Evolutionary conservation across 202 grass and related monocot species (phyloP), one percentile per base, ranked within the genome.

Genomic region (Digitaria exilis): DNA sequence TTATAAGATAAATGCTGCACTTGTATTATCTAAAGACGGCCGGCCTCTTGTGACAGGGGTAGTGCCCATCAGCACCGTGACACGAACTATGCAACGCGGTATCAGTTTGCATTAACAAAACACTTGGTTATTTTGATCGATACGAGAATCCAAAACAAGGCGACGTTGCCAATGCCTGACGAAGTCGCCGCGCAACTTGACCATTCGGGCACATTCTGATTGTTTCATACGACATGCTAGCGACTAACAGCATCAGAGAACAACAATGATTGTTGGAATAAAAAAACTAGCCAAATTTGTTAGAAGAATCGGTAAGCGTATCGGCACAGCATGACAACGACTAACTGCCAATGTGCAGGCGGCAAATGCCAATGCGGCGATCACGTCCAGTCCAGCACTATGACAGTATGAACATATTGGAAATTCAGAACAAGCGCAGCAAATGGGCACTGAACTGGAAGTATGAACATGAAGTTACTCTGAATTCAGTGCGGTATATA

Each of bases 31-130:
- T 42, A 21, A 80, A 75, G 62, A 79, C 49, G 82, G 69, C 84
- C 88, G 55, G 70, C 75, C 75, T 80, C 79, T 84, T 87, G 80
- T 76, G 80, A 71, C 80, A 71, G 29, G 69, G 80, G 63, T 80
- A 84, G 74, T 73, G 65, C 59, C 67, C 79, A 67, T 51, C 84
- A 69, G 77, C 79, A 74, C 74, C 43, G 52, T 61, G 84, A 51
- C 84, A 87, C 73, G 75, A 87, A 87, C 79, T 64, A 90, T 54
- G 66, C 9, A 73, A 78, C 7, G 26, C 7, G 30, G 65, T 44
- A 26, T 11, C 16, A 22, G 45, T 69, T 28, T 56, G 9, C 26
- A 44, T 83, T 61, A 65, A 79, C 21, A 79, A 64, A n/a, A 71
- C 34, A 45, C 78, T 81, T 69, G 12, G 59, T 19, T 52, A 30